Conservation (phyloP, 164 flowering plant genomes). For the Vitis cinerea region DNA sequence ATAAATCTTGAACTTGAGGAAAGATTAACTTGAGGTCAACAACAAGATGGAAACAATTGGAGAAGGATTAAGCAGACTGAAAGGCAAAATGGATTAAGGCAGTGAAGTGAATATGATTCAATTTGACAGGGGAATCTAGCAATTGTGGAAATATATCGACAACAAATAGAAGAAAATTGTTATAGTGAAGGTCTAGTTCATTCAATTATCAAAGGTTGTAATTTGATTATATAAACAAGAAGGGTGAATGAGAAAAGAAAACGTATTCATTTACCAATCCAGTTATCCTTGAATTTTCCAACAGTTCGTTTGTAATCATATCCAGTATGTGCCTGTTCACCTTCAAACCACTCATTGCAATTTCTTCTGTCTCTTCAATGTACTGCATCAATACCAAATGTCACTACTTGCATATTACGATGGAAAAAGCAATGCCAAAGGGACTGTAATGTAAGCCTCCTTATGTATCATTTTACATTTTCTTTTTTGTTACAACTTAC, state of each 20-base stretch:
- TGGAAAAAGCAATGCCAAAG: background rate
- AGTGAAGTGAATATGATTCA: background rate
- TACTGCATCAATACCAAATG: conserved; percentile 51
- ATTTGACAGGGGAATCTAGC: background rate
- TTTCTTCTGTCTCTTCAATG: conserved; percentile 91
- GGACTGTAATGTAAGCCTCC: background rate
- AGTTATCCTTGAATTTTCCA: conserved; percentile 81
- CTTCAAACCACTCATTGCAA: conserved; percentile 77
- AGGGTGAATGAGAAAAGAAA: background rate
- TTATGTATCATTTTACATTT: background rate
- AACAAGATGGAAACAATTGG: too few relatives aligned
- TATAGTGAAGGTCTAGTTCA: background rate
- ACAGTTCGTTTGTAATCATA: conserved; percentile 51
- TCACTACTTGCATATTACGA: background rate
- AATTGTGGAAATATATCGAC: background rate
- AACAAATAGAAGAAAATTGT: background rate
- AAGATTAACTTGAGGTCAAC: too few relatives aligned
- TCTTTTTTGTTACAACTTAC: background rate
- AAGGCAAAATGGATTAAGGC: background rate
- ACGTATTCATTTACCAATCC: conserved; percentile 61
- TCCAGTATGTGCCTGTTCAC: conserved; percentile 77
- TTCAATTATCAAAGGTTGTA: background rate
- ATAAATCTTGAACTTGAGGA: too few relatives aligned
- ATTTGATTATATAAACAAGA: background rate
- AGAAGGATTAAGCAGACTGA: too few relatives aligned